Evolutionary conservation across 257 asterid species (phyloP).

Genomic region (Perilla frutescens): DNA sequence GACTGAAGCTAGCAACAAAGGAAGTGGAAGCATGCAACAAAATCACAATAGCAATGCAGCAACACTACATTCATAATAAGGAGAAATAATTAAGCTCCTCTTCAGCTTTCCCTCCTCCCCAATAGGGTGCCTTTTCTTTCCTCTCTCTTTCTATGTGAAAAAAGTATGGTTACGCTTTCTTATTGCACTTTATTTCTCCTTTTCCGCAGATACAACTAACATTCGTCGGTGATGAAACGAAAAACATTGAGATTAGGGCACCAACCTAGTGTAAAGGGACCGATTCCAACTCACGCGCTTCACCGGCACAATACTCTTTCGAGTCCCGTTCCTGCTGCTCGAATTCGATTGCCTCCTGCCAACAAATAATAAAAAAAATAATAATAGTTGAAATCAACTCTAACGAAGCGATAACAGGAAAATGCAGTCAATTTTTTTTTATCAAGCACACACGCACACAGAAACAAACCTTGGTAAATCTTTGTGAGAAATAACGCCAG

Average conservation of each 20-base stretch:
- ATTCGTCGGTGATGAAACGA: conserved; percentile 3
- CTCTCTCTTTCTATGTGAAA: background rate
- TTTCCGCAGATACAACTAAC: conserved; percentile 1
- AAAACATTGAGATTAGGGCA: conserved; percentile 36
- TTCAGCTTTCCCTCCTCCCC: conserved; percentile 7
- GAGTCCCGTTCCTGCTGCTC: conserved; percentile 48
- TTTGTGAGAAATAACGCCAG: conserved; percentile 35
- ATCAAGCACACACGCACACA: background rate
- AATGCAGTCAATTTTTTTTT: background rate
- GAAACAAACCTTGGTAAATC: conserved; percentile 48
- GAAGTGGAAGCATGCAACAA: conserved; percentile 11
- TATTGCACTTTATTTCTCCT: background rate
- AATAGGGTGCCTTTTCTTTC: background rate
- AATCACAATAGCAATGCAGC: background rate
- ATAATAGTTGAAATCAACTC: background rate
- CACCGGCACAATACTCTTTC: conserved; percentile 56
- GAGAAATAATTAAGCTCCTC: background rate
- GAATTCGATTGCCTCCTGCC: conserved; percentile 67
- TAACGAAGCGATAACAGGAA: background rate
- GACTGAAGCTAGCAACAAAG: conserved; percentile 14
- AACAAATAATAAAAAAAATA: background rate
- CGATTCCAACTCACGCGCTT: conserved; percentile 85
- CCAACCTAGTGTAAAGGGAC: conserved; percentile 85
- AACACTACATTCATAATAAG: background rate
- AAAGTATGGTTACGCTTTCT: background rate